phyloP scores from a whole-genome alignment of 371 early-diverging fungal genomes.

The Homolaphlyctis polyrhiza region DNA sequence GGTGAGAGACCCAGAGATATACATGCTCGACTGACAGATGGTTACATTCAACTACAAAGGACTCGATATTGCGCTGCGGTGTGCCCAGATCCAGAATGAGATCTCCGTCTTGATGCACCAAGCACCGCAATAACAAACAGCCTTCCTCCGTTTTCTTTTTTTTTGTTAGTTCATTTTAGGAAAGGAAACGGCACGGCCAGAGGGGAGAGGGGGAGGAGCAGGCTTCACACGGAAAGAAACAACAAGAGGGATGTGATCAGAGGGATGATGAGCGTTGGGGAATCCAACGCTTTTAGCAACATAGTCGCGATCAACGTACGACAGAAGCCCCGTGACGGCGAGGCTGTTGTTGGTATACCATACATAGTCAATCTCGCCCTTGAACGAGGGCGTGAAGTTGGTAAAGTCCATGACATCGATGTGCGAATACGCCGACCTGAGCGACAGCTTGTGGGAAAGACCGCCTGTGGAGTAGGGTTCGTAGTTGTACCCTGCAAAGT shows the following conservation, averaged over 20 bases:
- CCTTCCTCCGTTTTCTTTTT: no score
- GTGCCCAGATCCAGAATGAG: no score
- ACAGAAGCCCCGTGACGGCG: constrained; percentile 76
- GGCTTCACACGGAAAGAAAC: constrained; percentile 13
- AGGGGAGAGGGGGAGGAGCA: neutral
- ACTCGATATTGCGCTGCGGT: no score
- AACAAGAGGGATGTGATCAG: constrained; percentile 43
- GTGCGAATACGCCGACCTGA: constrained; percentile 79
- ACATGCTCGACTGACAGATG: no score
- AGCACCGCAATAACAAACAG: no score
- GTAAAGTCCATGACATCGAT: constrained; percentile 84
- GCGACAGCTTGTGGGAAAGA: constrained; percentile 67
- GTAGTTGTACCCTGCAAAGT: constrained; percentile 78
- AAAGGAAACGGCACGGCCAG: neutral
- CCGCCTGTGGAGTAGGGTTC: constrained; percentile 83
- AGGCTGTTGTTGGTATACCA: constrained; percentile 83
- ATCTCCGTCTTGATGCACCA: no score
- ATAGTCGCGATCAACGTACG: constrained; percentile 81
- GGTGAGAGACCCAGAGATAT: no score
- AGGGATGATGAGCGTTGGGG: constrained; percentile 61
- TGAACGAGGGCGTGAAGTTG: constrained; percentile 89
- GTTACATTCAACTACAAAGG: no score
- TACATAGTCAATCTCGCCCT: constrained; percentile 96
- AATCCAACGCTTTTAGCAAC: constrained; percentile 78
- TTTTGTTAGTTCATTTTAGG: no score